phyloP scores from a whole-genome alignment of 768 basidiomycete genomes.

The Tulasnella sp. region DNA sequence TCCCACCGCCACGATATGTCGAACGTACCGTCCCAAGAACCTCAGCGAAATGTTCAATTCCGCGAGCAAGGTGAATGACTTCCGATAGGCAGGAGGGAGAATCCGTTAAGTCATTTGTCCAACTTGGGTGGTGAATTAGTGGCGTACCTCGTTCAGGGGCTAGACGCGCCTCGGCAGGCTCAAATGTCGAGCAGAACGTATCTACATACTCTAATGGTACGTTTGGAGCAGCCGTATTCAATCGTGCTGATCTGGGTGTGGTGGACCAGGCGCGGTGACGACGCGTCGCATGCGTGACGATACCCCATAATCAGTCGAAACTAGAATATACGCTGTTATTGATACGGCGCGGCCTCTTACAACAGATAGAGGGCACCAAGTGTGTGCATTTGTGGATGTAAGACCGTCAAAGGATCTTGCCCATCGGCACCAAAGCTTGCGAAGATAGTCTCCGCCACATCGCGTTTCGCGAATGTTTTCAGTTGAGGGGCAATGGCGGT shows the following conservation, averaged over 20 bases:
- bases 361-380: constrained; percentile 59
- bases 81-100: too few relatives aligned
- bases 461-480: constrained; percentile 29
- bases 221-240: constrained; percentile 31
- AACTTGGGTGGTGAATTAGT: constrained; percentile 7
- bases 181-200: constrained; percentile 51
- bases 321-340: not conserved
- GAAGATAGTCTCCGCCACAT: constrained; percentile 45
- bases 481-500: constrained; percentile 15
- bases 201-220: constrained; percentile 36
- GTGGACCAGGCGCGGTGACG: not conserved
- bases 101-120: constrained; percentile 27
- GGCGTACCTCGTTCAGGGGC: constrained; percentile 54
- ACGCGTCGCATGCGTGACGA: too few relatives aligned
- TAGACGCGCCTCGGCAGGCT: constrained; percentile 47
- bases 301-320: too few relatives aligned
- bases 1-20: too few relatives aligned
- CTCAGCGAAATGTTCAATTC: too few relatives aligned
- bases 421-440: constrained; percentile 43
- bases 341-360: constrained; percentile 32
- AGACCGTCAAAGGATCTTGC: constrained; percentile 51
- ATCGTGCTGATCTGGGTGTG: constrained; percentile 45
- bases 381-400: constrained; percentile 46
- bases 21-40: too few relatives aligned
- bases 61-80: too few relatives aligned